Conservation (phyloP, 257 asterid species). For the Gardenia jasminoides region DNA sequence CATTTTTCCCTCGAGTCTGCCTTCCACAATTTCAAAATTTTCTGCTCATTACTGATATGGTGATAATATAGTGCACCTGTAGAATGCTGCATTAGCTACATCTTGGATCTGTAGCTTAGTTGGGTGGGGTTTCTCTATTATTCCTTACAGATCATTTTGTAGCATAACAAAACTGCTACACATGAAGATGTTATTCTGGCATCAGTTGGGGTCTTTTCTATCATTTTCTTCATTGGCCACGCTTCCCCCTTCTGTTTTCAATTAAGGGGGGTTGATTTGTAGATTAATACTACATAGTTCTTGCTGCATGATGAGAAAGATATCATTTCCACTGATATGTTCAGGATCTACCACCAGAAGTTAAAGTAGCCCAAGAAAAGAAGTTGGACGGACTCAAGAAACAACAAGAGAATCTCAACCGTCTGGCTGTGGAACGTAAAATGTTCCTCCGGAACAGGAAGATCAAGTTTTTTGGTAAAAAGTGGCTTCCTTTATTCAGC, state of each 20-base stretch:
- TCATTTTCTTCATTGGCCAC: neutral
- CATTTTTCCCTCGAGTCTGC: neutral
- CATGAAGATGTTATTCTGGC: neutral
- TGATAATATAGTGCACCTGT: neutral
- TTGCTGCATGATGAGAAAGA: neutral
- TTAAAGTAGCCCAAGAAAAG: slow-evolving; percentile 68
- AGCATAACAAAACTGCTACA: neutral
- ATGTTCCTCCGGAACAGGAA: slow-evolving; percentile 68
- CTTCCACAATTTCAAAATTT: neutral
- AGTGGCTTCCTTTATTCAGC: neutral
- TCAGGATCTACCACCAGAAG: slow-evolving; percentile 76
- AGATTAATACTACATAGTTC: neutral
- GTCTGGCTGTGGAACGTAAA: slow-evolving; percentile 72
- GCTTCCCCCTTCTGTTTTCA: neutral
- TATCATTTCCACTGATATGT: neutral
- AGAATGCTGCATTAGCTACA: neutral
- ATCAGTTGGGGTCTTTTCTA: no score
- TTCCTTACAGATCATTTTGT: neutral
- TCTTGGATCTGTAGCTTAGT: neutral
- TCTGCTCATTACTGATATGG: neutral
- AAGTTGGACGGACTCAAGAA: slow-evolving; percentile 85
- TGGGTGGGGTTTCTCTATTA: neutral
- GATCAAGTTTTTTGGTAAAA: slow-evolving; percentile 77
- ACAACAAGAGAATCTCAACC: slow-evolving; percentile 74
- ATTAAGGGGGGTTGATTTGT: neutral